Conservation (phyloP, 768 basidiomycete species). For the Mycena floridula region DNA sequence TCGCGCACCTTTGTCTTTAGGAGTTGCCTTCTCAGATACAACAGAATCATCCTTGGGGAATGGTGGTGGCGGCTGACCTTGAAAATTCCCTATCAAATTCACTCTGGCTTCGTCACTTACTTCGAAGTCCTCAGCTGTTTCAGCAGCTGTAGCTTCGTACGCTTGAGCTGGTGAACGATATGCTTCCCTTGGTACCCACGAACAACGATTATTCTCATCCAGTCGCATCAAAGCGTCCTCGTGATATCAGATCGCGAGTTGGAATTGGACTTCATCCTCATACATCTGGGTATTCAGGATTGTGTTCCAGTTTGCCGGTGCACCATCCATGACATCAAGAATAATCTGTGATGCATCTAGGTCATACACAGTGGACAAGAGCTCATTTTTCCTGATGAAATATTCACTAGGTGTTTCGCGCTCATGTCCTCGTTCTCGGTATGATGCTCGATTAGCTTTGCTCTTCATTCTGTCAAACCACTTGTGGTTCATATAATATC, state of each 20-base stretch:
- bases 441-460: no score
- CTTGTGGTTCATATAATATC: constrained; percentile 1
- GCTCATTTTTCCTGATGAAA: constrained; percentile 8
- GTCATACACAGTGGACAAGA: background rate
- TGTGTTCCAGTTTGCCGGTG: constrained; percentile 8
- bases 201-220: background rate
- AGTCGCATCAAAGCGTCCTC: background rate
- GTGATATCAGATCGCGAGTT: background rate
- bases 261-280: background rate
- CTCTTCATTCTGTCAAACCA: no score
- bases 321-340: constrained; percentile 14
- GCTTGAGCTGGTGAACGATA: background rate
- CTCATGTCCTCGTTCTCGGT: no score
- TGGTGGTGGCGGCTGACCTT: background rate
- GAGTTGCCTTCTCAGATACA: constrained; percentile 9
- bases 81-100: no score
- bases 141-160: background rate
- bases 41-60: constrained; percentile 1
- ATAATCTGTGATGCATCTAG: constrained; percentile 12
- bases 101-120: no score
- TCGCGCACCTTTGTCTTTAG: constrained; percentile 6
- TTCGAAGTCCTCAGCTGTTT: constrained; percentile 5
- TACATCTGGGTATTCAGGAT: background rate
- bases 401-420: no score
- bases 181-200: background rate